Evolutionary conservation across 371 early-diverging fungal species (phyloP), one percentile per base, ranked within the genome.

Genomic region (Circinella umbellata): DNA sequence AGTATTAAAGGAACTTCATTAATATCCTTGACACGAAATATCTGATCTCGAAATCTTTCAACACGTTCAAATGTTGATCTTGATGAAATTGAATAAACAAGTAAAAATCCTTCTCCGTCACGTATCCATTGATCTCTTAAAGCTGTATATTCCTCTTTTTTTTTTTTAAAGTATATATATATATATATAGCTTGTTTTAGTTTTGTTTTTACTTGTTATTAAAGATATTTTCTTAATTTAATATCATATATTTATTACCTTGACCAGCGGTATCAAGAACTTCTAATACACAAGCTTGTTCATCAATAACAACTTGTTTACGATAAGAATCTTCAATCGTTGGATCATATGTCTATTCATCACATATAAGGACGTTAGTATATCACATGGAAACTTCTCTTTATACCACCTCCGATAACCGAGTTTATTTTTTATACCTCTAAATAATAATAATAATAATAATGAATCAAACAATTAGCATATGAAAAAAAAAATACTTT

Each of bases 291-390:
- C 96, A 97, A 5, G 95, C 89, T 69, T 93, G 91, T 64, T 95
- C 96, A 82, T 98, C 97, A 76, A 98, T 95, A n/a, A 95, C 95
- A n/a, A 95, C 95, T 79, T 96, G 97, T 79, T 95, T 95, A 61
- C 94, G 88, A 77, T 96, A 96, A 27, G 95, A 96, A 77, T 96
- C 98, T 84, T 98, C 98, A 72, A 96, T 98, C 35, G 98, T 98
- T 39, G 98, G 98, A 86, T 96, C 96, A 76, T 96, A 98, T 68
- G 94, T 94, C 91, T 94, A 80, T 9, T 17, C 42, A 11, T 42
- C 0, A 42, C 48, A 2, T 4, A 1, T 57, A 34, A 57, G 55
- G 46, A 37, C 36, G 20, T 53, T 67, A 27, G 27, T 59, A 35
- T 15, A 42, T 60, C 54, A 60, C 59, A 18, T 36, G 61, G 3